Evolutionary conservation across 2,329 filamentous ascomycete species (phyloP), one percentile per base, ranked within the genome.

Genomic region (Sporothrix curviconia): DNA sequence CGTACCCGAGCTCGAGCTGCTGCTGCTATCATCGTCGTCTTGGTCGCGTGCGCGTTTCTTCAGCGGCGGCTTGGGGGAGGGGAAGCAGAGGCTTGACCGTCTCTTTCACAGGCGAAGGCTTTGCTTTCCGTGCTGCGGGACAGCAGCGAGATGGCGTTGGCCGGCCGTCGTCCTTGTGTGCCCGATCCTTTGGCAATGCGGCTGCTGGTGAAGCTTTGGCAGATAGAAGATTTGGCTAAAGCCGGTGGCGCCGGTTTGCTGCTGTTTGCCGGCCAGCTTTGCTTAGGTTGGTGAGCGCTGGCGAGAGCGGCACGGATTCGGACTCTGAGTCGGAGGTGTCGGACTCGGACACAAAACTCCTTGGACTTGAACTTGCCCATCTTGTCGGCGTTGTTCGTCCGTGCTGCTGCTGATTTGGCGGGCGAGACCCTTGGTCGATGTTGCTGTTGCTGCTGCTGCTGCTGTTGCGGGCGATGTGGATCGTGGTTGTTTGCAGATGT

Each of bases 1-100:
- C 11, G 78, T 79, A 14, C 78, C 79, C 0, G 81, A 84, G 68
- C 81, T 83, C 2, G 81, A 84, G 64, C 79, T 82, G 57, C 80
- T 81, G 62, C 80, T 83, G 58, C 80, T 62, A 37, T 62, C 81
- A 60, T 82, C 80, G 14, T 77, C 74, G 6, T 78, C 76, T 43
- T 75, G 69, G 40, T 81, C 80, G 1, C 79, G 77, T 2, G 74
- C 66, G 34, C 82, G 78, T 69, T 86, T 63, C 53, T 58, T 85
- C 28, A 72, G 74, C 12, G 73, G 74, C 6, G 72, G 62, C 39
- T 60, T 59, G 3, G 61, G 49, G 7, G n/a, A n/a, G n/a, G n/a
- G 56, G 59, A 28, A 59, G 57, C 28, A 62, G 61, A 0, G 59
- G 34, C 52, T 56, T 63, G 37, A 56, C 28, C 3, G 44, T 2